Percentiles rank a stretch among this genome's conserved stretches.
phyloP scores from a whole-genome alignment of 2,329 filamentous ascomycete genomes.

The Monosporascus sp. region DNA sequence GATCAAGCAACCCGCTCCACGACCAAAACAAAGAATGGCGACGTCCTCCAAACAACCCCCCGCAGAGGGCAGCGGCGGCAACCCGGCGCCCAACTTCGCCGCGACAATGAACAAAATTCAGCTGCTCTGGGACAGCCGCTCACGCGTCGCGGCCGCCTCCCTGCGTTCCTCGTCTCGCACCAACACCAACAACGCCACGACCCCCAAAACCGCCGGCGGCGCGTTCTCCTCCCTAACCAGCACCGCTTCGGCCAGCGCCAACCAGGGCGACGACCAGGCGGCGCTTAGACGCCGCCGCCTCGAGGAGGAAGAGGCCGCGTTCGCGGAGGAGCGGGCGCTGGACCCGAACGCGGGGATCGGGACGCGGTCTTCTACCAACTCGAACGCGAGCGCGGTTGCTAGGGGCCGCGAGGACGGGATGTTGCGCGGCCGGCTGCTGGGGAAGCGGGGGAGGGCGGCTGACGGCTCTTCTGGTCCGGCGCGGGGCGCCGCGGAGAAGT shows the following conservation, averaged over 20 bases:
- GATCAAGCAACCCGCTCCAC: not conserved
- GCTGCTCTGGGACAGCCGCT: constrained; percentile 17
- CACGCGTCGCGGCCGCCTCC: constrained; percentile 8
- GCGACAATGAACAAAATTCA: constrained; percentile 26
- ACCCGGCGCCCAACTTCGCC: constrained; percentile 27
- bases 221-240: constrained; percentile 11
- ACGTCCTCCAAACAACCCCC: constrained; percentile 11
- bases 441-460: constrained; percentile 10
- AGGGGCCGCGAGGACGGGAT: constrained; percentile 10
- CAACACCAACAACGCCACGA: not conserved
- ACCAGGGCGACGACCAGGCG: constrained; percentile 5
- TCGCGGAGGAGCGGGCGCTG: constrained; percentile 17
- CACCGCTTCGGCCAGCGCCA: not conserved
- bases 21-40: constrained; percentile 14
- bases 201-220: not conserved
- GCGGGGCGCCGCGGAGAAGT: constrained; percentile 1
- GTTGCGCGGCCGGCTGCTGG: constrained; percentile 19
- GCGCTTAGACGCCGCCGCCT: constrained; percentile 2
- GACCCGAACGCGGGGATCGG: constrained; percentile 24
- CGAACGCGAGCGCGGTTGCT: constrained; percentile 5
- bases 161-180: constrained; percentile 7
- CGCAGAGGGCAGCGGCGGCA: constrained; percentile 6
- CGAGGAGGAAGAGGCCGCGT: constrained; percentile 15
- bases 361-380: not conserved
- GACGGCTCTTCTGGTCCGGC: not conserved